phyloP scores from a whole-genome alignment of 1,139 yeast species.

The Wickerhamomyces sp. region DNA sequence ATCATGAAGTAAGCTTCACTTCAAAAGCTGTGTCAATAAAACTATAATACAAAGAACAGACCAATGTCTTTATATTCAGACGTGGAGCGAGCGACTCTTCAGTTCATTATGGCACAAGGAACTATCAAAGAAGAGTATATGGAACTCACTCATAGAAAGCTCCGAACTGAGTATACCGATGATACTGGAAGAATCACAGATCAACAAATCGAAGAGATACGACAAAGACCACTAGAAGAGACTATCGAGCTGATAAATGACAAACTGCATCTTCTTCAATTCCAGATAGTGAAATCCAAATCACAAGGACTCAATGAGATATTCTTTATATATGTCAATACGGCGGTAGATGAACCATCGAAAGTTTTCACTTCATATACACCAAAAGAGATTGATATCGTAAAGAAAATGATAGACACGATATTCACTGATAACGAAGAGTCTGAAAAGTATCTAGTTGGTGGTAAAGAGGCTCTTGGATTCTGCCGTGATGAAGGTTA shows the following conservation, averaged over 20 bases:
- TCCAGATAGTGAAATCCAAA: conserved; percentile 29
- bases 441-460: conserved; percentile 14
- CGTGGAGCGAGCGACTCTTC: conserved; percentile 39
- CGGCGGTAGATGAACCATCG: conserved; percentile 35
- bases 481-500: conserved; percentile 12
- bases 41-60: no score
- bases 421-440: conserved; percentile 27
- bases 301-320: conserved; percentile 12
- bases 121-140: conserved; percentile 20
- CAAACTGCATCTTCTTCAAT: conserved; percentile 36
- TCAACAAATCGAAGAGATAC: no score
- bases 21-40: not conserved
- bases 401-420: conserved; percentile 44
- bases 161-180: conserved; percentile 8
- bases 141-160: conserved; percentile 7
- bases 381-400: conserved; percentile 42
- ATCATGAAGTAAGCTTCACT: not conserved
- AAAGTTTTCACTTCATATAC: conserved; percentile 39
- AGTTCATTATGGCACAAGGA: conserved; percentile 38
- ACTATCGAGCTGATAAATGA: conserved; percentile 36
- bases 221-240: conserved; percentile 11
- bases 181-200: conserved; percentile 1
- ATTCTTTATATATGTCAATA: conserved; percentile 35
- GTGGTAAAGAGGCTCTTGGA: conserved; percentile 14
- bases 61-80: no score